Percentiles rank a stretch among this genome's conserved stretches.
These are phyloP conservation scores for Herpetospermum pedunculosum DNA, from an alignment of 306 rosid genomes.

Conservation along the genomic window DNA sequence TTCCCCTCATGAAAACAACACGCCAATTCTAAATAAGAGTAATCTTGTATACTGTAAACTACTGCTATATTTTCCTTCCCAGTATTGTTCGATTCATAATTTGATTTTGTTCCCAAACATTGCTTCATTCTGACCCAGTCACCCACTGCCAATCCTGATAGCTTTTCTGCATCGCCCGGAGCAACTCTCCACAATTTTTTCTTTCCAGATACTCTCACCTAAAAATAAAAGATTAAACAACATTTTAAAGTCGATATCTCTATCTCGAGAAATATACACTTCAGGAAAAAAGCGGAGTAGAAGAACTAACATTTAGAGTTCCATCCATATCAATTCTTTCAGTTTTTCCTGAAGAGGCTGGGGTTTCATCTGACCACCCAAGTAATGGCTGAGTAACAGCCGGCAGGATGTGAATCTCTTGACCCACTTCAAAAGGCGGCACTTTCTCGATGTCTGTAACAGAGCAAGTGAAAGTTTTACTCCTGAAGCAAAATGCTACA, in stretches of 20 bases:
- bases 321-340: conserved; percentile 93
- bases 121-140: conserved; percentile 99
- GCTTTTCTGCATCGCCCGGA: conserved; percentile 94
- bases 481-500: conserved; percentile 96
- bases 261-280: neutral
- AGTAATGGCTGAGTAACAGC: conserved; percentile 79
- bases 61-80: conserved; percentile 91
- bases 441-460: conserved; percentile 94
- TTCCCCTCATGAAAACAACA: conserved; percentile 94
- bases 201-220: conserved; percentile 81
- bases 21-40: conserved; percentile 84
- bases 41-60: conserved; percentile 92
- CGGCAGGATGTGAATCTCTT: conserved; percentile 72
- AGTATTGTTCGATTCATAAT: conserved; percentile 82
- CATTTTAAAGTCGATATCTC: neutral
- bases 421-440: conserved; percentile 81
- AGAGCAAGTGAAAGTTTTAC: conserved; percentile 80
- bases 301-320: conserved; percentile 71
- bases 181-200: conserved; percentile 88
- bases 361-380: conserved; percentile 95
- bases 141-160: conserved; percentile 96
- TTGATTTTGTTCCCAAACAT: conserved; percentile 84
- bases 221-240: conserved; percentile 7
- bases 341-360: conserved; percentile 81
- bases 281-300: neutral